Evolutionary conservation across 208 protist genomes (phyloP).

Genomic region (Trypanosoma platydactyli): DNA sequence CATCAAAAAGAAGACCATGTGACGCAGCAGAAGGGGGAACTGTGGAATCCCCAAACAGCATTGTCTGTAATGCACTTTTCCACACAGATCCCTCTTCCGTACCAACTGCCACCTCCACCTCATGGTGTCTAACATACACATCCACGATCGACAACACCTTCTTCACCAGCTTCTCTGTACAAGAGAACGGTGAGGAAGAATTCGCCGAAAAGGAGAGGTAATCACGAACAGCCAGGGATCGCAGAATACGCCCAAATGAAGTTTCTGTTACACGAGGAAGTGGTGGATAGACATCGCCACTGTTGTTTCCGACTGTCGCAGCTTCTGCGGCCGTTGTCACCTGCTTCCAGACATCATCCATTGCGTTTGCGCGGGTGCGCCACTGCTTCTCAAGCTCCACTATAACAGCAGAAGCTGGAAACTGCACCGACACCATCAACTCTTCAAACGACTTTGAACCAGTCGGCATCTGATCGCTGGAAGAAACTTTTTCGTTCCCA

Average conservation of each 20-base stretch:
- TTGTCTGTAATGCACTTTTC: constrained; percentile 12
- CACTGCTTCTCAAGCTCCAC: background rate
- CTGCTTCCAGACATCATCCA: background rate
- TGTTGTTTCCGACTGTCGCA: background rate
- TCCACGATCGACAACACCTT: constrained; percentile 4
- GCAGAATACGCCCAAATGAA: constrained; percentile 19
- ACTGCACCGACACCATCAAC: constrained; percentile 6
- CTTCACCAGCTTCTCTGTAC: constrained; percentile 11
- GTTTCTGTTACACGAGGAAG: constrained; percentile 30
- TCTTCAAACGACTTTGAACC: constrained; percentile 15
- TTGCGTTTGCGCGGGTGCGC: background rate
- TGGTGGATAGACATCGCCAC: constrained; percentile 15
- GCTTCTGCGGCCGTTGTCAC: background rate
- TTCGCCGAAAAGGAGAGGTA: background rate
- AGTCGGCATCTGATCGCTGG: background rate
- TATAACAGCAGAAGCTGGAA: constrained; percentile 12
- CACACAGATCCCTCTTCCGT: background rate
- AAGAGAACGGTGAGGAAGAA: constrained; percentile 10
- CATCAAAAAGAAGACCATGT: constrained; percentile 19
- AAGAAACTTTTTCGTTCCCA: background rate
- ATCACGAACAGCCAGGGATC: constrained; percentile 13
- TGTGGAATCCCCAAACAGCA: constrained; percentile 8
- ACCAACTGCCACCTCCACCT: background rate
- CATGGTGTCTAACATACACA: background rate
- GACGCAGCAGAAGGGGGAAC: background rate